These are phyloP conservation scores for Calonectria pseudoturangicola DNA, from an alignment of 2,329 filamentous ascomycete species.

Conservation along the genomic window DNA sequence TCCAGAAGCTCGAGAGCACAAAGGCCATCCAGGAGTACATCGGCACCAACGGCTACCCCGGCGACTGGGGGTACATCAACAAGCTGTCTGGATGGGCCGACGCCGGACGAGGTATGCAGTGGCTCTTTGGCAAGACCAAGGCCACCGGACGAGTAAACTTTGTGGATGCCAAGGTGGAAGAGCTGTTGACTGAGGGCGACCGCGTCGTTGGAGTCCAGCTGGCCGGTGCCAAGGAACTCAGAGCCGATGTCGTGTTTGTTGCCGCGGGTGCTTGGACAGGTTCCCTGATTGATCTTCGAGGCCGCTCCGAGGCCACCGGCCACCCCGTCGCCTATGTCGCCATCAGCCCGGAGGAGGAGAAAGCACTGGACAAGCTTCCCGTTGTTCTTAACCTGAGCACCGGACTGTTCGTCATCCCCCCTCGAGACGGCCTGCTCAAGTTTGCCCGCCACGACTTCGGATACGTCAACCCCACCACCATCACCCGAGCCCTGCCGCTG, in stretches of 20 bases:
- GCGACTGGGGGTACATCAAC: constrained; percentile 84
- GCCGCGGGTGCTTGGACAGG: constrained; percentile 93
- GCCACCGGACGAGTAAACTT: constrained; percentile 74
- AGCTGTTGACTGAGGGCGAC: constrained; percentile 63
- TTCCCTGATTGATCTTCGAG: constrained; percentile 84
- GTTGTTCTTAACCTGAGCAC: constrained; percentile 83
- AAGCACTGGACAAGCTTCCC: constrained; percentile 77
- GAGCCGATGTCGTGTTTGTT: constrained; percentile 84
- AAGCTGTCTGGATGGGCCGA: constrained; percentile 86
- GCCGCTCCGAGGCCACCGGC: constrained; percentile 86
- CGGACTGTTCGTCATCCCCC: constrained; percentile 85
- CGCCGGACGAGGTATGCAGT: constrained; percentile 81
- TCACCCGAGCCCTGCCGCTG: constrained; percentile 58
- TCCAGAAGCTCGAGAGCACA: constrained; percentile 67
- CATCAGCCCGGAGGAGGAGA: constrained; percentile 83
- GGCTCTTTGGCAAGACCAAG: constrained; percentile 73
- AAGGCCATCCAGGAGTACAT: constrained; percentile 66
- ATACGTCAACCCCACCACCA: constrained; percentile 73
- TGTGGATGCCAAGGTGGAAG: constrained; percentile 68
- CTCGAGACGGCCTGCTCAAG: constrained; percentile 77
- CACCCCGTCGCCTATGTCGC: constrained; percentile 87
- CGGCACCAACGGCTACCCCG: constrained; percentile 71
- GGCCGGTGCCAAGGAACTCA: constrained; percentile 60
- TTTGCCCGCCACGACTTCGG: constrained; percentile 82
- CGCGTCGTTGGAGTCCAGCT: constrained; percentile 72